A percentile compares a stretch with the other conserved stretches of the same genome.
These are phyloP conservation scores for Periconia sp. DNA, from an alignment of 2,329 filamentous ascomycete genomes.

Conservation along the genomic window DNA sequence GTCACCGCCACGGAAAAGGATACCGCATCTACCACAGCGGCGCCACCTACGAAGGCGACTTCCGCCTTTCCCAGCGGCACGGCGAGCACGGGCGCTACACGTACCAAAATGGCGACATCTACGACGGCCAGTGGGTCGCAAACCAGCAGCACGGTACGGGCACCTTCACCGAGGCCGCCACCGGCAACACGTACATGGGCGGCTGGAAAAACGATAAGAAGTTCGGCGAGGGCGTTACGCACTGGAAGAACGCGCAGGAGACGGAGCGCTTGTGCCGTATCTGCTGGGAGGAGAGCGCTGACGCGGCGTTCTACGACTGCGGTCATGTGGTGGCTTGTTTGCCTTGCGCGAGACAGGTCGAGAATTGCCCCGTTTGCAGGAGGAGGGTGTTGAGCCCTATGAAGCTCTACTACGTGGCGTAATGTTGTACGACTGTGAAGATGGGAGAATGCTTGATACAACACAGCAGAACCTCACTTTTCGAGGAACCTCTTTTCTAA, in stretches of 20 bases:
- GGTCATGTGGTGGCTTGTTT: constrained; percentile 65
- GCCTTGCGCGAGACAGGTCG: constrained; percentile 60
- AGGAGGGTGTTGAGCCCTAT: constrained; percentile 59
- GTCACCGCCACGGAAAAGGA: constrained; percentile 56
- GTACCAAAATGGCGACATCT: constrained; percentile 67
- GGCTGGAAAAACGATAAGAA: constrained; percentile 63
- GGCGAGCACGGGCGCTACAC: constrained; percentile 58
- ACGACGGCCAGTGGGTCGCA: constrained; percentile 60
- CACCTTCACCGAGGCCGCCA: constrained; percentile 57
- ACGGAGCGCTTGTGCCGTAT: constrained; percentile 62
- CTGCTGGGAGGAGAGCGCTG: constrained; percentile 62
- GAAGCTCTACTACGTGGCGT: constrained; percentile 55
- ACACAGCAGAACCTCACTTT: no score
- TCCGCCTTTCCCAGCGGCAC: constrained; percentile 55
- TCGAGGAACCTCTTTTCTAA: no score
- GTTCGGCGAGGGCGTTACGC: constrained; percentile 63
- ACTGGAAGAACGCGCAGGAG: constrained; percentile 64
- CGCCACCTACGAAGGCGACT: constrained; percentile 58
- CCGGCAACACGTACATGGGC: constrained; percentile 63
- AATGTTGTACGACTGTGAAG: neutral
- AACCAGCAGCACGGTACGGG: constrained; percentile 65
- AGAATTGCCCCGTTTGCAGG: constrained; percentile 63
- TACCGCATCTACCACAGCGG: constrained; percentile 56
- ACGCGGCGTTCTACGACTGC: constrained; percentile 64
- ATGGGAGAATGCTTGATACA: no score